Conservation (phyloP, 305 asterid species). For the Andrographis paniculata region DNA sequence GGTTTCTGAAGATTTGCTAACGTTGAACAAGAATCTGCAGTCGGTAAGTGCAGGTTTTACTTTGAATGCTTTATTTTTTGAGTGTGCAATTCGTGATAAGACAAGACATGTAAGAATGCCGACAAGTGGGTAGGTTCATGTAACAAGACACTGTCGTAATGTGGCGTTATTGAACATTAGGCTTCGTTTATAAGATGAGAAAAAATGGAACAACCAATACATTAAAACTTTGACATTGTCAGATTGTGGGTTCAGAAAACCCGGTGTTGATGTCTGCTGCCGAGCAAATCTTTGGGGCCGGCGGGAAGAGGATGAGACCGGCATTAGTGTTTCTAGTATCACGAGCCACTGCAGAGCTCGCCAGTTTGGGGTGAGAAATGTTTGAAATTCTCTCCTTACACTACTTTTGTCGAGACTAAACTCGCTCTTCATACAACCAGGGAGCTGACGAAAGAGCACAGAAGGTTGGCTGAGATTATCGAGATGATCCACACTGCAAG, state of each 20-base stretch:
- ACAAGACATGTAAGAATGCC: no score
- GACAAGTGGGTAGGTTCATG: no score
- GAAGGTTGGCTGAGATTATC: constrained; percentile 91
- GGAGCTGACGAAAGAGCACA: constrained; percentile 80
- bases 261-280: constrained; percentile 96
- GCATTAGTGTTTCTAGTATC: constrained; percentile 91
- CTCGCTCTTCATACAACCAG: constrained; percentile 22
- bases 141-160: no score
- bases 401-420: neutral
- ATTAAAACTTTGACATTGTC: constrained; percentile 14
- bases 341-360: constrained; percentile 82
- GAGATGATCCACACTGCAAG: constrained; percentile 99
- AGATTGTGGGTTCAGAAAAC: constrained; percentile 98
- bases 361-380: constrained; percentile 59
- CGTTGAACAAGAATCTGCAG: constrained; percentile 40
- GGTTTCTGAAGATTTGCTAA: constrained; percentile 43
- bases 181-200: neutral
- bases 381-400: constrained; percentile 8
- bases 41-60: constrained; percentile 26
- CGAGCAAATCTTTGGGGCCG: constrained; percentile 94
- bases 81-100: neutral
- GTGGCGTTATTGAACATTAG: no score
- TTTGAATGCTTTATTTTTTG: neutral
- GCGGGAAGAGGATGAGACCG: constrained; percentile 96
- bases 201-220: neutral